These are phyloP conservation scores for Rhynchosporium secalis DNA, from an alignment of 2,329 filamentous ascomycete species.

Conservation along the genomic window DNA sequence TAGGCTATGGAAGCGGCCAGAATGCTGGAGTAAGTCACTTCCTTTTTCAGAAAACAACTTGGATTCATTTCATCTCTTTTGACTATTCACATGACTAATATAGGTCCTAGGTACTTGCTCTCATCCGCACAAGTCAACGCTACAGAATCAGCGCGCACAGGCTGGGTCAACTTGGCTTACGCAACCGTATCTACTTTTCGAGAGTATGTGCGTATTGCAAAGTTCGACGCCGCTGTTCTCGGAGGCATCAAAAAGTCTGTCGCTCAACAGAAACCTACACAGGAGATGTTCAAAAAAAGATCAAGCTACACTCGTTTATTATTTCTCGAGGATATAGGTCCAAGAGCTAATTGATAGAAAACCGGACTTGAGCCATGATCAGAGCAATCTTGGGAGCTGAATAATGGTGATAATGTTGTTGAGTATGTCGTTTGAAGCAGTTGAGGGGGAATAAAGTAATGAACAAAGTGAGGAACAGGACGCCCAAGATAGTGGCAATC, in stretches of 20 bases:
- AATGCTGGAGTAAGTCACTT: background rate
- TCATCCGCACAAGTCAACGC: background rate
- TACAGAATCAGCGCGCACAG: background rate
- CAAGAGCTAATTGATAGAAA: background rate
- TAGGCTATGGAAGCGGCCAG: background rate
- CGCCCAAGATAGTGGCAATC: background rate
- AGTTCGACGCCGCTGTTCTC: background rate
- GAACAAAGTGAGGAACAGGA: background rate
- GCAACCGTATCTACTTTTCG: background rate
- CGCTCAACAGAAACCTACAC: background rate
- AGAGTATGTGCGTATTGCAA: background rate
- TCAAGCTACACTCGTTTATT: background rate
- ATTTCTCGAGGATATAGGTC: background rate
- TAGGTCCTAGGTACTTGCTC: background rate
- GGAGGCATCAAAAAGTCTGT: background rate
- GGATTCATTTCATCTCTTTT: too few relatives aligned
- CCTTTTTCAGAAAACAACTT: too few relatives aligned
- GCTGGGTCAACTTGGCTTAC: background rate
- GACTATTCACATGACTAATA: background rate
- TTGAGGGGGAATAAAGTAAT: background rate
- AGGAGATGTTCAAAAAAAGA: background rate
- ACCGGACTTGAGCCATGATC: background rate
- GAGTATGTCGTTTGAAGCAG: background rate
- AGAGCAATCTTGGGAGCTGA: background rate
- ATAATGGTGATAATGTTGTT: background rate